Percentiles rank a stretch among this genome's conserved stretches.
These are phyloP conservation scores for Pestalotiopsis sp. DNA, from an alignment of 2,329 filamentous ascomycete species.

Conservation along the genomic window DNA sequence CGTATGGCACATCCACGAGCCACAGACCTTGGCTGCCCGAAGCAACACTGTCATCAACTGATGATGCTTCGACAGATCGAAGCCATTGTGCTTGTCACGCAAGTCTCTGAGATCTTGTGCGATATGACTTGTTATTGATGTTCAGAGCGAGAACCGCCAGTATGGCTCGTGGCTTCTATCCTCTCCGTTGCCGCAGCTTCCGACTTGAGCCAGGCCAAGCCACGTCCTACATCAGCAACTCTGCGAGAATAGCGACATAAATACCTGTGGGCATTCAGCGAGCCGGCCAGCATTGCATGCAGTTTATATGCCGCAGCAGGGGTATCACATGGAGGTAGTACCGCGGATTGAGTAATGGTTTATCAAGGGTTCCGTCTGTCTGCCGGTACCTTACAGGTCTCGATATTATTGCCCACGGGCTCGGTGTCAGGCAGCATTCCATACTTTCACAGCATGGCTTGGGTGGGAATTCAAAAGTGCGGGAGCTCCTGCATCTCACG, in stretches of 20 bases:
- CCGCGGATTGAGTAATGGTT: background rate
- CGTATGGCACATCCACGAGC: conserved; percentile 24
- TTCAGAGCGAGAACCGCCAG: conserved; percentile 3
- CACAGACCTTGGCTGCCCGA: conserved; percentile 25
- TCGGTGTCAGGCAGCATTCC: background rate
- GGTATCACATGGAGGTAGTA: conserved; percentile 17
- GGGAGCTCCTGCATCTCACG: background rate
- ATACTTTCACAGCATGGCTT: background rate
- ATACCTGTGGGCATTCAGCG: background rate
- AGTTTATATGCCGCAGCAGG: conserved; percentile 26
- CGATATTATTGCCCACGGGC: background rate
- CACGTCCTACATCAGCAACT: background rate
- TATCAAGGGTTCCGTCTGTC: background rate
- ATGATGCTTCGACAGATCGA: conserved; percentile 27
- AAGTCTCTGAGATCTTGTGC: conserved; percentile 49
- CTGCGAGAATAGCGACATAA: background rate
- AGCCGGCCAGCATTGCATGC: conserved; percentile 17
- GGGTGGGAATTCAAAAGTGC: background rate
- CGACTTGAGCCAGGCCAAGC: background rate
- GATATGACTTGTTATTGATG: conserved; percentile 45
- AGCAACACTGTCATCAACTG: conserved; percentile 19
- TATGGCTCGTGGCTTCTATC: background rate
- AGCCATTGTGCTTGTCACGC: conserved; percentile 33
- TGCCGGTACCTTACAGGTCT: background rate
- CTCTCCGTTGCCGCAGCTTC: background rate